Evolutionary conservation across 2,329 filamentous ascomycete species (phyloP).

Genomic region (Sporothrix sp.): DNA sequence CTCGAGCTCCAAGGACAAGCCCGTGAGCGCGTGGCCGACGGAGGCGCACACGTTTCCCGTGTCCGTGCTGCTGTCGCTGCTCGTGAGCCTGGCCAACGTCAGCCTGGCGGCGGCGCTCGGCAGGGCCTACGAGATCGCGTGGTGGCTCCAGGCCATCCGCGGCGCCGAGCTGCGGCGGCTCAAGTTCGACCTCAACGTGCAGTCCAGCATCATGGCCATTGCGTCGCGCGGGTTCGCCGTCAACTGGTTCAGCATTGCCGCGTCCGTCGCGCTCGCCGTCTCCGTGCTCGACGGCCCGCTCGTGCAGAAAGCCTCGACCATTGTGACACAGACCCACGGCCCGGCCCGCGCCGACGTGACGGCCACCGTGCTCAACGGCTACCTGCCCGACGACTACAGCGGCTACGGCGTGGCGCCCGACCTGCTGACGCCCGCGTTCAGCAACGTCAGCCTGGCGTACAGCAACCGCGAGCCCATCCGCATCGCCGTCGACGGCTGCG

Average conservation of each 20-base stretch:
- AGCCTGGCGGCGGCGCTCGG: background rate
- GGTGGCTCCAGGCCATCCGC: slow-evolving; percentile 7
- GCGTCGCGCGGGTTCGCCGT: background rate
- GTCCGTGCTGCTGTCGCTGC: slow-evolving; percentile 4
- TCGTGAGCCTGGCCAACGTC: slow-evolving; percentile 4
- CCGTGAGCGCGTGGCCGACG: background rate
- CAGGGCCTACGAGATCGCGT: slow-evolving; percentile 3
- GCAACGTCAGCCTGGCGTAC: slow-evolving; percentile 1
- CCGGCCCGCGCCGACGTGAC: background rate
- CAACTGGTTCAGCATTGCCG: slow-evolving; percentile 1
- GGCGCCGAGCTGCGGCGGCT: slow-evolving; percentile 6
- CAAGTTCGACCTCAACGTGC: slow-evolving; percentile 6
- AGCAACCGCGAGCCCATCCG: background rate
- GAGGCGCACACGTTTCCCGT: background rate
- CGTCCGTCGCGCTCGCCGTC: background rate
- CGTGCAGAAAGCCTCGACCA: slow-evolving; percentile 6
- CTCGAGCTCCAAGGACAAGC: background rate
- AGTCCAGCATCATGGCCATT: background rate
- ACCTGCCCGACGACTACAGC: slow-evolving; percentile 5
- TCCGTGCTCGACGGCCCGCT: slow-evolving; percentile 4
- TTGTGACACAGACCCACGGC: background rate
- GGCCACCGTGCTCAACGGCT: background rate
- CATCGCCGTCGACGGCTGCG: background rate
- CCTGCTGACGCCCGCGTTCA: background rate
- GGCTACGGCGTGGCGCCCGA: background rate